Evolutionary conservation across 2,329 filamentous ascomycete species (phyloP).

Genomic region (Xylaria sp.): DNA sequence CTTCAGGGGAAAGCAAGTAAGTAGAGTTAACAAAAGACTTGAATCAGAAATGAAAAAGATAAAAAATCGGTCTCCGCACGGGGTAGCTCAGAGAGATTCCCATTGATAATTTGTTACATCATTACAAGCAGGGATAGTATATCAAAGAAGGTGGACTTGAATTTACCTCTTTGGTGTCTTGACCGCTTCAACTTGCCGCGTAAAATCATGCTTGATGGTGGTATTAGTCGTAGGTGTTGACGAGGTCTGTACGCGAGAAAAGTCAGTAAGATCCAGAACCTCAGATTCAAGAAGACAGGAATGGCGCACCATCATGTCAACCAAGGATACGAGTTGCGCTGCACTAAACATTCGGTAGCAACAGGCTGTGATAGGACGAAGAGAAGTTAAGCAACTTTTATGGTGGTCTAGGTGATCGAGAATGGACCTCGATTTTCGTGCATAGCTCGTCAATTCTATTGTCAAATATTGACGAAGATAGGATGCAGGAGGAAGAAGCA

Average conservation of each 20-base stretch:
- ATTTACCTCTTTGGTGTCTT: conserved; percentile 91
- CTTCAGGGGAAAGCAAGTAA: conserved; percentile 15
- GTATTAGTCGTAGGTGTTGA: conserved; percentile 75
- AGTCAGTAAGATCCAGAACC: conserved; percentile 29
- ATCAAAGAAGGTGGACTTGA: neutral
- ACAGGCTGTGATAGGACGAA: neutral
- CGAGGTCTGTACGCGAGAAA: conserved; percentile 66
- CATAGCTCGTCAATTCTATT: conserved; percentile 22
- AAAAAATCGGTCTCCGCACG: conserved; percentile 90
- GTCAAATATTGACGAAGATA: conserved; percentile 28
- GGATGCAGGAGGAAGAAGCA: conserved; percentile 22
- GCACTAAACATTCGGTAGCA: conserved; percentile 22
- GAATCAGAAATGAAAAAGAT: conserved; percentile 45
- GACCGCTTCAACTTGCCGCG: conserved; percentile 82
- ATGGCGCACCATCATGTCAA: conserved; percentile 36
- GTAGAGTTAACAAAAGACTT: conserved; percentile 17
- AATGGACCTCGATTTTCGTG: conserved; percentile 19
- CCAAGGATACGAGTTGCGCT: conserved; percentile 19
- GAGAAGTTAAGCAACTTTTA: neutral
- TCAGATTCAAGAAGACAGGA: neutral
- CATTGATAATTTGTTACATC: conserved; percentile 85
- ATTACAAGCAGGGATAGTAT: conserved; percentile 41
- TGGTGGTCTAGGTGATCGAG: neutral
- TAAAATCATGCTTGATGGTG: conserved; percentile 78
- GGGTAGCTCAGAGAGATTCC: conserved; percentile 99